Conservation (phyloP, 352 stramenopile species). For the Thraustotheca clavata region DNA sequence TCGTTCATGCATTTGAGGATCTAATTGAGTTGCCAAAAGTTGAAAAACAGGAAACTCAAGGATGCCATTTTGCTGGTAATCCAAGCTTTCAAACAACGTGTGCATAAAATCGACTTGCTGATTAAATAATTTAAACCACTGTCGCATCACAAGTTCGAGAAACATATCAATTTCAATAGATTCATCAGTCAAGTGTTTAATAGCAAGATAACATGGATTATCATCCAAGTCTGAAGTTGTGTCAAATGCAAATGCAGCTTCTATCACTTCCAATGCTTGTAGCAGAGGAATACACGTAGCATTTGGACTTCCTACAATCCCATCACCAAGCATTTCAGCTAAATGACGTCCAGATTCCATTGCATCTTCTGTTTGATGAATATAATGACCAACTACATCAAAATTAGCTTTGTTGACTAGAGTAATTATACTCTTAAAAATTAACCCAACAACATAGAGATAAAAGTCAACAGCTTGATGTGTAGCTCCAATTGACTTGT, state of each 20-base stretch:
- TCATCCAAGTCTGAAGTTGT: not conserved
- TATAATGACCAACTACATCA: slow-evolving; percentile 16
- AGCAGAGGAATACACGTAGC: slow-evolving; percentile 1
- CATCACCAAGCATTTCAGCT: slow-evolving; percentile 55
- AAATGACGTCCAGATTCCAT: slow-evolving; percentile 53
- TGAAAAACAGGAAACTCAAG: slow-evolving; percentile 71
- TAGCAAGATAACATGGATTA: slow-evolving; percentile 28
- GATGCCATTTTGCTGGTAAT: slow-evolving; percentile 56
- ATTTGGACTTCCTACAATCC: slow-evolving; percentile 35
- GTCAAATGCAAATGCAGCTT: slow-evolving; percentile 13
- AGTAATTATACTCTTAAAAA: slow-evolving; percentile 51
- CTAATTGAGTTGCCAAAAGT: slow-evolving; percentile 35
- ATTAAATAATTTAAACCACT: slow-evolving; percentile 72
- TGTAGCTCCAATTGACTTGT: slow-evolving; percentile 26
- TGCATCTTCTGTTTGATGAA: slow-evolving; percentile 25
- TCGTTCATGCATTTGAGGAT: slow-evolving; percentile 54
- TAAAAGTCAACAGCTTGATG: slow-evolving; percentile 75
- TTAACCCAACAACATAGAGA: slow-evolving; percentile 57
- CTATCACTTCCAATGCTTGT: slow-evolving; percentile 8
- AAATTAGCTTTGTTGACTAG: not conserved
- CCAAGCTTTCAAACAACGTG: slow-evolving; percentile 59
- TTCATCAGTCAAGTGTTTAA: slow-evolving; percentile 51
- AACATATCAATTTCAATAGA: slow-evolving; percentile 57
- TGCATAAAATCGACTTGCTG: slow-evolving; percentile 71
- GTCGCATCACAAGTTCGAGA: slow-evolving; percentile 67